These are phyloP conservation scores for Marasmius sp. DNA, from an alignment of 1,284 basidiomycete species.

Conservation along the genomic window DNA sequence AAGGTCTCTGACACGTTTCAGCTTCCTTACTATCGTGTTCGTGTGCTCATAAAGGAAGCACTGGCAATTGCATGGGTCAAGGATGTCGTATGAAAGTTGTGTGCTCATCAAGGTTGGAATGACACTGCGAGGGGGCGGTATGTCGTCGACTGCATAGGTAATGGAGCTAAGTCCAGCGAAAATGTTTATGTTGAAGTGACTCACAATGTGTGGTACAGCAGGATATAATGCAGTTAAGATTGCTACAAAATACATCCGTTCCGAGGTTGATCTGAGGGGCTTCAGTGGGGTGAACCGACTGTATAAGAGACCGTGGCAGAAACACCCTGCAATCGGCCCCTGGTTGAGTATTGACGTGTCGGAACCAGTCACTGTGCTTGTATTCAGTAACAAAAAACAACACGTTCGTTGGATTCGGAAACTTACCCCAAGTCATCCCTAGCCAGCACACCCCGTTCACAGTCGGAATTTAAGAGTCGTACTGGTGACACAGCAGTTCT, in stretches of 20 bases:
- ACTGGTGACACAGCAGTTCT: conserved; percentile 40
- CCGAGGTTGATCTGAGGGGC: conserved; percentile 17
- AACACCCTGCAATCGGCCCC: conserved; percentile 24
- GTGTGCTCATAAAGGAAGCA: conserved; percentile 32
- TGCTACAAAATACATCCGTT: conserved; percentile 46
- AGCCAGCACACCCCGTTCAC: conserved; percentile 14
- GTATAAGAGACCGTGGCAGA: conserved; percentile 12
- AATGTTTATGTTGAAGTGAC: conserved; percentile 7
- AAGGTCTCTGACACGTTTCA: neutral
- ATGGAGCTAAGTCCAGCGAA: neutral
- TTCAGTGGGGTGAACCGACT: conserved; percentile 2
- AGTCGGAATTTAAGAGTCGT: conserved; percentile 16
- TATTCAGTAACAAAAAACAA: neutral
- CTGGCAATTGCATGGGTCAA: conserved; percentile 32
- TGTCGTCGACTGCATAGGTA: conserved; percentile 28
- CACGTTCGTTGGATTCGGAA: conserved; percentile 29
- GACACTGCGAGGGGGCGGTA: conserved; percentile 26
- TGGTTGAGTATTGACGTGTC: neutral
- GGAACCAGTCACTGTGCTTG: neutral
- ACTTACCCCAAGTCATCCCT: conserved; percentile 25
- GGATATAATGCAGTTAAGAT: conserved; percentile 49
- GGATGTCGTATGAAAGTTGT: conserved; percentile 20
- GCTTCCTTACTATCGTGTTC: neutral
- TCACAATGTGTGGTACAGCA: conserved; percentile 54
- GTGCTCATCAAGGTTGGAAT: conserved; percentile 22